phyloP scores from a whole-genome alignment of 2,329 filamentous ascomycete genomes.

The Cyclaneusma minus region DNA sequence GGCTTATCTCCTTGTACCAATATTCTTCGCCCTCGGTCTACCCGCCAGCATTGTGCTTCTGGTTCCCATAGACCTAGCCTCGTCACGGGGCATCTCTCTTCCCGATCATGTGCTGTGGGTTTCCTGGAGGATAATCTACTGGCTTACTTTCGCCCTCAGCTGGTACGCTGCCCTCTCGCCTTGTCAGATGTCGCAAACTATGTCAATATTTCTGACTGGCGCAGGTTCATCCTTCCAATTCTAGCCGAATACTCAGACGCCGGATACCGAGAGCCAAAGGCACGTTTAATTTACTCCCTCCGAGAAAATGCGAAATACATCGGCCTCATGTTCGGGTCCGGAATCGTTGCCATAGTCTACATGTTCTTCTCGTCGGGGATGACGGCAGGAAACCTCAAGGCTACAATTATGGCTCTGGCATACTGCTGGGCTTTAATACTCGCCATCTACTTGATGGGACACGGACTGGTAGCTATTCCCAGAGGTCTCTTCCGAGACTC shows the following conservation, averaged over 20 bases:
- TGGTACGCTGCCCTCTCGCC: constrained; percentile 41
- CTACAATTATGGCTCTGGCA: constrained; percentile 77
- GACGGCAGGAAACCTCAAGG: constrained; percentile 59
- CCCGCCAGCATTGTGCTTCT: constrained; percentile 83
- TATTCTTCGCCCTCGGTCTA: constrained; percentile 90
- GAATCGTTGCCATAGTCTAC: constrained; percentile 62
- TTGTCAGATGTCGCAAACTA: constrained; percentile 4
- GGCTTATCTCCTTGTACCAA: constrained; percentile 74
- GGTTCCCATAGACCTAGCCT: constrained; percentile 90
- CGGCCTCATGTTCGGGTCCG: constrained; percentile 57
- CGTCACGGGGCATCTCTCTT: constrained; percentile 80
- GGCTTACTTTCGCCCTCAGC: constrained; percentile 88
- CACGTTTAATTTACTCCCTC: constrained; percentile 69
- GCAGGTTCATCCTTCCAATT: constrained; percentile 76
- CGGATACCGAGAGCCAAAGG: constrained; percentile 75
- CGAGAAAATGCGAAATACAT: constrained; percentile 83
- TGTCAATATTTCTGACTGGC: constrained; percentile 1
- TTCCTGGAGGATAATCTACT: constrained; percentile 90
- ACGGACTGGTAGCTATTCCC: constrained; percentile 85
- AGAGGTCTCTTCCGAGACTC: constrained; percentile 66
- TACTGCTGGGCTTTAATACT: constrained; percentile 88
- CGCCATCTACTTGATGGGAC: constrained; percentile 95
- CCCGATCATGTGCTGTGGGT: constrained; percentile 64
- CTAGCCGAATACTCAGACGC: constrained; percentile 91
- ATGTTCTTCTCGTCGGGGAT: constrained; percentile 67